A percentile compares a stretch with the other conserved stretches of the same genome.
phyloP scores from a whole-genome alignment of 495 filamentous ascomycete species.

The Talaromyces liani region DNA sequence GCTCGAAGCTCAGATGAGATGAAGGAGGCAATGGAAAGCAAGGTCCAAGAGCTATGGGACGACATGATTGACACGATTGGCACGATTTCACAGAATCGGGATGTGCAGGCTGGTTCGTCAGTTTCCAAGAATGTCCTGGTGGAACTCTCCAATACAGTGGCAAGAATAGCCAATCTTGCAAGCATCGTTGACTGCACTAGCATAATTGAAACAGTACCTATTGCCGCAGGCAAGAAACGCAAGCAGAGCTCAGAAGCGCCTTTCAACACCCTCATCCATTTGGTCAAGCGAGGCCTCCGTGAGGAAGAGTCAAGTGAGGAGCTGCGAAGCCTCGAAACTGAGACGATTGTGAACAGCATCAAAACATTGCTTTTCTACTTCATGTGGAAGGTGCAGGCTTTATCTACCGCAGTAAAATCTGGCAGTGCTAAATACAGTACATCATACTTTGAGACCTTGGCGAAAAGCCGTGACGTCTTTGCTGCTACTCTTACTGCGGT shows the following conservation, averaged over 20 bases:
- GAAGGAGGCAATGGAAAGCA: slow-evolving; percentile 73
- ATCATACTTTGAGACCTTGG: slow-evolving; percentile 38
- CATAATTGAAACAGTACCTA: slow-evolving; percentile 55
- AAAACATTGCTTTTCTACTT: slow-evolving; percentile 78
- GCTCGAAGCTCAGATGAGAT: slow-evolving; percentile 80
- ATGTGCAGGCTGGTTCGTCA: slow-evolving; percentile 54
- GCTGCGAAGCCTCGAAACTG: slow-evolving; percentile 61
- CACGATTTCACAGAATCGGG: slow-evolving; percentile 56
- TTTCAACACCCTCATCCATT: slow-evolving; percentile 61
- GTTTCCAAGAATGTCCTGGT: slow-evolving; percentile 54
- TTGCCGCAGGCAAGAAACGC: slow-evolving; percentile 35
- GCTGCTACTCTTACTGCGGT: slow-evolving; percentile 54
- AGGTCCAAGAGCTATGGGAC: slow-evolving; percentile 79
- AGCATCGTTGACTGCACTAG: slow-evolving; percentile 68
- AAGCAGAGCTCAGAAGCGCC: slow-evolving; percentile 38
- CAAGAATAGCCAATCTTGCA: slow-evolving; percentile 76
- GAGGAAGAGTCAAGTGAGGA: slow-evolving; percentile 53
- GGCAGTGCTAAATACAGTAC: slow-evolving; percentile 43
- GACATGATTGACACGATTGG: slow-evolving; percentile 64
- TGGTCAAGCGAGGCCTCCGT: slow-evolving; percentile 58
- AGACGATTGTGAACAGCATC: slow-evolving; percentile 64
- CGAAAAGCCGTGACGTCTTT: slow-evolving; percentile 44
- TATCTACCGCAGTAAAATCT: slow-evolving; percentile 28
- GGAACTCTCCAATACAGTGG: slow-evolving; percentile 70
- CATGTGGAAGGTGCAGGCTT: slow-evolving; percentile 76